These are phyloP conservation scores for Cercospora janseana DNA, from an alignment of 2,329 filamentous ascomycete genomes.

Conservation along the genomic window DNA sequence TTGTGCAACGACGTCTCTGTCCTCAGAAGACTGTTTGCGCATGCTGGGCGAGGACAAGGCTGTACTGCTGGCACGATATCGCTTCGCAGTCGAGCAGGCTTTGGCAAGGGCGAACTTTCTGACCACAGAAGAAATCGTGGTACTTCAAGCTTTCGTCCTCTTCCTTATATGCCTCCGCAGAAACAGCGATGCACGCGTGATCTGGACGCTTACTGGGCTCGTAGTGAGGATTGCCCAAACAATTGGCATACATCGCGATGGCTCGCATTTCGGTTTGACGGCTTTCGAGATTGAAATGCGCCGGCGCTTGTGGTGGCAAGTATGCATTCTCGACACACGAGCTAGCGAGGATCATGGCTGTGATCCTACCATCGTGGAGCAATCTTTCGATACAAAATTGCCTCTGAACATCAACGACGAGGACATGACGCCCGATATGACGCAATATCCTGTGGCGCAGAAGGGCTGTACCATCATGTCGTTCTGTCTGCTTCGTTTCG, in stretches of 20 bases:
- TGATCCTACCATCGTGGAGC: conserved; percentile 58
- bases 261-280: conserved; percentile 53
- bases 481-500: conserved; percentile 54
- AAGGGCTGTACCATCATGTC: conserved; percentile 59
- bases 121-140: conserved; percentile 59
- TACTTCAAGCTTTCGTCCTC: conserved; percentile 62
- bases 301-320: conserved; percentile 59
- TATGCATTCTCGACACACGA: conserved; percentile 59
- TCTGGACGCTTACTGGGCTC: conserved; percentile 60
- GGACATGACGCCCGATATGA: conserved; percentile 52
- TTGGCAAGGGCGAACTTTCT: conserved; percentile 62
- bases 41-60: conserved; percentile 54
- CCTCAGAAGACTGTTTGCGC: conserved; percentile 47
- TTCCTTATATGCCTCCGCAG: conserved; percentile 59
- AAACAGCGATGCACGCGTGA: conserved; percentile 50
- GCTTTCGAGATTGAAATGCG: conserved; percentile 63
- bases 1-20: conserved; percentile 54
- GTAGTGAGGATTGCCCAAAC: conserved; percentile 59
- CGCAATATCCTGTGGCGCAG: conserved; percentile 48
- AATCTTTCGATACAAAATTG: conserved; percentile 60
- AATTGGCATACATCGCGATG: conserved; percentile 60
- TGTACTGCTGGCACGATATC: conserved; percentile 54
- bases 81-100: conserved; percentile 63
- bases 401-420: conserved; percentile 58
- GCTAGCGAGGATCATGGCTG: conserved; percentile 63